Evolutionary conservation across 192 early-diverging fungal genomes (phyloP).

Genomic region (Backusella sp.): DNA sequence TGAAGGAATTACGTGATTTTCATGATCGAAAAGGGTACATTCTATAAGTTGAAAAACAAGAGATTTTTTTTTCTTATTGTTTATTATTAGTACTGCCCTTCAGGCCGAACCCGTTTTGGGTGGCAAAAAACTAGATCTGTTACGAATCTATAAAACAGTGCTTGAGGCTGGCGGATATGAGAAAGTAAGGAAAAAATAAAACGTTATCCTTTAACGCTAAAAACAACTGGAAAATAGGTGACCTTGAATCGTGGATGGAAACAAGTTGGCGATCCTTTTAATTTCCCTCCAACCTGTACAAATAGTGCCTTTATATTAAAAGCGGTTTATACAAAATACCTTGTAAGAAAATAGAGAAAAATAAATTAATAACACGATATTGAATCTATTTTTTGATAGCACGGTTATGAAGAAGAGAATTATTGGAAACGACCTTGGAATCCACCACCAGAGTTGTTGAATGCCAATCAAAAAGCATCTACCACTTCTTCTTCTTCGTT

Average conservation of each 20-base stretch:
- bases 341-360: constrained; percentile 42
- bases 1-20: constrained; percentile 66
- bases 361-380: background rate
- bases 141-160: constrained; percentile 59
- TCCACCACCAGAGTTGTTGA: constrained; percentile 29
- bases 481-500: constrained; percentile 18
- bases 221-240: constrained; percentile 42
- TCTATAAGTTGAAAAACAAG: background rate
- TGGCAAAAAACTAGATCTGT: constrained; percentile 72
- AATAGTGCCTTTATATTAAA: constrained; percentile 81
- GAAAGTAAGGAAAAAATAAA: constrained; percentile 43
- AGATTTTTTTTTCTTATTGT: background rate
- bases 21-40: constrained; percentile 64
- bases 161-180: constrained; percentile 68
- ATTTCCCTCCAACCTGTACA: constrained; percentile 81
- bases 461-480: constrained; percentile 26
- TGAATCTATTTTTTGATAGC: background rate
- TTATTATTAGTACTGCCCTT: constrained; percentile 41
- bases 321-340: constrained; percentile 65
- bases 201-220: background rate
- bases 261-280: constrained; percentile 66
- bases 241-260: constrained; percentile 74
- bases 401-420: constrained; percentile 35
- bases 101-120: constrained; percentile 72
- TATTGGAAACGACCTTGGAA: constrained; percentile 31